Percentiles rank a stretch among this genome's conserved stretches.
Evolutionary conservation across 1,284 basidiomycete genomes (phyloP).

Genomic region (Phlebopus sp.): DNA sequence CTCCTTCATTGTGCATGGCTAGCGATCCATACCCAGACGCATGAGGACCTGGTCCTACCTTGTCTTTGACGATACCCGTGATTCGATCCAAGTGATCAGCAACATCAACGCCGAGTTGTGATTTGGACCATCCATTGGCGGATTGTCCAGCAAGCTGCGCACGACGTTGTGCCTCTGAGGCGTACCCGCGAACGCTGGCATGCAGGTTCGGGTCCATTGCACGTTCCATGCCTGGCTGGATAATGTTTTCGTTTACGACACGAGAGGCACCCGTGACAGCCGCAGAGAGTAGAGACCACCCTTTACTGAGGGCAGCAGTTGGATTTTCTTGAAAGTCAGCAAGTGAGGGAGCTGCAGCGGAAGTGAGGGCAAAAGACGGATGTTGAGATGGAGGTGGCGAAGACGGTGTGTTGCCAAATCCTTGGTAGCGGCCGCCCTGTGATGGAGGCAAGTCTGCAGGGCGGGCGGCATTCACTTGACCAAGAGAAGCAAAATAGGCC

Average conservation of each 20-base stretch:
- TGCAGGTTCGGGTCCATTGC: constrained; percentile 76
- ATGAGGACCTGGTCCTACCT: constrained; percentile 41
- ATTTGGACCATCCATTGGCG: constrained; percentile 72
- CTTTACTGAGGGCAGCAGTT: constrained; percentile 72
- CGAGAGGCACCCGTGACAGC: constrained; percentile 71
- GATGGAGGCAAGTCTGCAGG: constrained; percentile 75
- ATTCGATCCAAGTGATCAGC: constrained; percentile 64
- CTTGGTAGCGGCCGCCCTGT: constrained; percentile 82
- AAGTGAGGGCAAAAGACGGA: constrained; percentile 65
- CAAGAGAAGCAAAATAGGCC: constrained; percentile 69
- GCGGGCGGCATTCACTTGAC: constrained; percentile 67
- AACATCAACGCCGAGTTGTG: constrained; percentile 77
- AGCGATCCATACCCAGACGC: constrained; percentile 57
- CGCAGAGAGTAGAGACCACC: constrained; percentile 80
- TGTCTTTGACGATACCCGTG: constrained; percentile 55
- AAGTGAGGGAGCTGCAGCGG: constrained; percentile 66
- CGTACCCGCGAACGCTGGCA: constrained; percentile 66
- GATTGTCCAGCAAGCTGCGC: constrained; percentile 55
- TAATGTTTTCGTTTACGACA: constrained; percentile 73
- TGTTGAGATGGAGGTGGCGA: constrained; percentile 48
- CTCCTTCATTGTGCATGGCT: constrained; percentile 43
- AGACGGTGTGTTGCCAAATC: constrained; percentile 75
- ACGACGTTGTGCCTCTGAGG: constrained; percentile 62
- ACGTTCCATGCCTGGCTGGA: constrained; percentile 78
- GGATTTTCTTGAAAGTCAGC: constrained; percentile 80